Evolutionary conservation across 495 filamentous ascomycete genomes (phyloP), one percentile per base, ranked within the genome.

Genomic region (Niebla homalea): DNA sequence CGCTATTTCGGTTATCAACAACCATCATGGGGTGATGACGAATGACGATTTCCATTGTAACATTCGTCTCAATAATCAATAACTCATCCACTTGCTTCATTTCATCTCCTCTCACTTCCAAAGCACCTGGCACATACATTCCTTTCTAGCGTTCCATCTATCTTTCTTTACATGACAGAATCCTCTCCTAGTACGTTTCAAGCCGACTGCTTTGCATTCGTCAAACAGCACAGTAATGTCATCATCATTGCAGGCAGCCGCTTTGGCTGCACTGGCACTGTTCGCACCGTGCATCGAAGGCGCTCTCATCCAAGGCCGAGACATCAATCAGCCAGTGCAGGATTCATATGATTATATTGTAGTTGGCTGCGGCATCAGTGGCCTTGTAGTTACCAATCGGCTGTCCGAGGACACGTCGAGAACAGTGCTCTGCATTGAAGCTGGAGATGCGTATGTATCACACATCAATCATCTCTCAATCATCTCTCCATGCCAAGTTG

Each of bases 311-410:
- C 48, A 52, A 21, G 53, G 56, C 21, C 56, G 58, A 14, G 58
- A 61, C 40, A 41, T 57, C 29, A 54, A 58, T 40, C 46, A 48
- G 18, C 55, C 56, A 26, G 11, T 61, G 7, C 56, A 52, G 18
- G 50, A 56, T 11, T 61, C 56, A n/a, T 61, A 61, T 48, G 58
- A 61, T 43, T 56, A 58, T 42, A 52, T 61, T 7, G 58, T 65
- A 18, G 62, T 65, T 18, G 63, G 63, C 39, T 60, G 63, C 41
- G 63, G 63, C 21, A 64, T 61, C 48, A 58, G 55, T 46, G 62
- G 62, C 3, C 63, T 65, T 16, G 63, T 65, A 0, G 53, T 63
- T 37, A 54, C 63, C 36, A 63, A 60, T 36, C 51, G 63, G 15
- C 56, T 65, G 11, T 61, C 62, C 0, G 63, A 64, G 43, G 53